Percentiles rank a stretch among this genome's conserved stretches.
These are phyloP conservation scores for Yamadazyma membranifaciens DNA, from an alignment of 1,139 yeast species.

Conservation along the genomic window DNA sequence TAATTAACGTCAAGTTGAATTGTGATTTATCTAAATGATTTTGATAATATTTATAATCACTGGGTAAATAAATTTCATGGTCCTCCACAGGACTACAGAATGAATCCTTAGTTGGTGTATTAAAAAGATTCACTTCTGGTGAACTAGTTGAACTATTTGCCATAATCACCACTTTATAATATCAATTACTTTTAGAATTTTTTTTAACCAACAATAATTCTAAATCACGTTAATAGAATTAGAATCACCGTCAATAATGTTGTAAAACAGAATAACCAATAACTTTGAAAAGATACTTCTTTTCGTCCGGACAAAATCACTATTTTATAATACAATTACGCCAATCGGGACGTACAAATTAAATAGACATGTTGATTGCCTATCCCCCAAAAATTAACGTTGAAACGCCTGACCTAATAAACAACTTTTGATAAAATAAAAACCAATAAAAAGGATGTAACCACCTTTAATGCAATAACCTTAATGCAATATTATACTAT, in stretches of 20 bases:
- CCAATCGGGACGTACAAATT: not conserved
- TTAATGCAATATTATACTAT: not conserved
- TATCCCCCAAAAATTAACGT: constrained; percentile 1
- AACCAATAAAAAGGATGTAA: constrained; percentile 2
- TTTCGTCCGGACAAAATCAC: too few species aligned
- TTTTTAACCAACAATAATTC: not conserved
- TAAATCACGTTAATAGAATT: not conserved
- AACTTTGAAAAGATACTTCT: constrained; percentile 1
- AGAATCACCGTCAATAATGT: not conserved
- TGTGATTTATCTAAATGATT: constrained; percentile 40
- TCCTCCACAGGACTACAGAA: constrained; percentile 6
- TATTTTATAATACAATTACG: not conserved
- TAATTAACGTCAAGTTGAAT: constrained; percentile 40
- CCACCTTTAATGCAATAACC: constrained; percentile 1
- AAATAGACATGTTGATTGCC: not conserved
- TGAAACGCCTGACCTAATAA: constrained; percentile 5
- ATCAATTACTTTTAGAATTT: not conserved
- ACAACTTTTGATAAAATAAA: not conserved
- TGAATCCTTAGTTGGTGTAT: constrained; percentile 5
- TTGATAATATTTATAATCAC: constrained; percentile 41
- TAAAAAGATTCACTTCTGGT: constrained; percentile 3
- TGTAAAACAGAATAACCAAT: constrained; percentile 3
- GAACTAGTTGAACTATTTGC: constrained; percentile 1
- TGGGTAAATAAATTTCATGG: constrained; percentile 24
- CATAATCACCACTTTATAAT: not conserved